Conservation (phyloP, 768 basidiomycete species). For the Chalciporus chontae region DNA sequence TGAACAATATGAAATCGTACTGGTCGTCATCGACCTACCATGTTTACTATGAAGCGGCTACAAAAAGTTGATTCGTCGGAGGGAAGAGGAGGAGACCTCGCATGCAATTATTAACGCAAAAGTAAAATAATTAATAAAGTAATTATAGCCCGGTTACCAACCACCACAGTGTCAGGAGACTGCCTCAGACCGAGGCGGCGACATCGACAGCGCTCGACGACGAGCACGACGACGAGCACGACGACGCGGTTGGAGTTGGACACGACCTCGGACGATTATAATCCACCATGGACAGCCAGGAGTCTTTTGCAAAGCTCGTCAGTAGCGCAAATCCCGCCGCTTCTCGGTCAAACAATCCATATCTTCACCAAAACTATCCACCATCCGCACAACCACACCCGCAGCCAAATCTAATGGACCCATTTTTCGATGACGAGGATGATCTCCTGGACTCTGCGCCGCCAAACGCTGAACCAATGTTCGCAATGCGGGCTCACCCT, state of each 20-base stretch:
- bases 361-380: conserved; percentile 45
- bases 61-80: not conserved
- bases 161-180: too few relatives aligned
- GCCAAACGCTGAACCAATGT: conserved; percentile 57
- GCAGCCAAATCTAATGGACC: conserved; percentile 60
- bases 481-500: conserved; percentile 30
- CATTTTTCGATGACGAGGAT: conserved; percentile 82
- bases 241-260: not conserved
- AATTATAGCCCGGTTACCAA: not conserved
- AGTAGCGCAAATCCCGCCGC: conserved; percentile 26
- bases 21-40: not conserved
- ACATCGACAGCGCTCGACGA: conserved; percentile 1
- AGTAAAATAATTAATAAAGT: too few relatives aligned
- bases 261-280: not conserved
- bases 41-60: not conserved
- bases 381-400: conserved; percentile 39
- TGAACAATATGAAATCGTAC: not conserved
- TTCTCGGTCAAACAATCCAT: conserved; percentile 1
- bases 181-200: not conserved
- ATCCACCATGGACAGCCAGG: conserved; percentile 22
- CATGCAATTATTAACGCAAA: not conserved
- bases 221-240: conserved; percentile 3
- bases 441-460: conserved; percentile 30
- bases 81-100: not conserved
- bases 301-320: conserved; percentile 29